A percentile compares a stretch with the other conserved stretches of the same genome.
Conservation (phyloP, 495 filamentous ascomycete species). For the Saxophila tyrrhenica region DNA sequence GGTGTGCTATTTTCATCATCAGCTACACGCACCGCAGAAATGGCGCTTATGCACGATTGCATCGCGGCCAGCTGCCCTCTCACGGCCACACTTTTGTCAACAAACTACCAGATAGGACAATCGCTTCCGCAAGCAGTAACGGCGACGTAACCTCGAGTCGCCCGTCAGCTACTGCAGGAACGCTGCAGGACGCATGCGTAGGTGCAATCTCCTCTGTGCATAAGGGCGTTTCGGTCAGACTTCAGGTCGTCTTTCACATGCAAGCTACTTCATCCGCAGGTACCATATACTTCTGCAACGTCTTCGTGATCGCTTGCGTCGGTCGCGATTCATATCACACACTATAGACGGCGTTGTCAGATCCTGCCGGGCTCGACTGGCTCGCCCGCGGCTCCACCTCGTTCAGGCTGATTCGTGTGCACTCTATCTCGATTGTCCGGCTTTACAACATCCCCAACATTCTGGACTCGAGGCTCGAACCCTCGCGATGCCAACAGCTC, state of each 20-base stretch:
- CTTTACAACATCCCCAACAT: neutral
- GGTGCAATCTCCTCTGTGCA: neutral
- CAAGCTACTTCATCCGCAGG: neutral
- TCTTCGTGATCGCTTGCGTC: neutral
- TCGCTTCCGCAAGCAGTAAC: neutral
- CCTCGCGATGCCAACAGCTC: too few relatives aligned
- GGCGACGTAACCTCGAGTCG: neutral
- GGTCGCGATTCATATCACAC: neutral
- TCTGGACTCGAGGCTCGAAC: neutral
- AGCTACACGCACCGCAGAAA: neutral
- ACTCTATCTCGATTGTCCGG: neutral
- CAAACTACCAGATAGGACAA: neutral
- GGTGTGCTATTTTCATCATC: neutral
- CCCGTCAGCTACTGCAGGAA: neutral
- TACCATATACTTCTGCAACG: too few relatives aligned
- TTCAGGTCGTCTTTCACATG: neutral
- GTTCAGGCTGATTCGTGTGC: neutral
- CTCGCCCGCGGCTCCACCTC: neutral
- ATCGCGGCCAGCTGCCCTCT: neutral
- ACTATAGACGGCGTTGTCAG: neutral
- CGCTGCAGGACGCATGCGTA: neutral
- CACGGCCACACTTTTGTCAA: neutral
- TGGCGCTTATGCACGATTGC: conserved; percentile 1
- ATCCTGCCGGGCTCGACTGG: neutral
- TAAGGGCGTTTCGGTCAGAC: neutral